phyloP scores from a whole-genome alignment of 108 stramenopile genomes.

The Skeletonema marinoi region DNA sequence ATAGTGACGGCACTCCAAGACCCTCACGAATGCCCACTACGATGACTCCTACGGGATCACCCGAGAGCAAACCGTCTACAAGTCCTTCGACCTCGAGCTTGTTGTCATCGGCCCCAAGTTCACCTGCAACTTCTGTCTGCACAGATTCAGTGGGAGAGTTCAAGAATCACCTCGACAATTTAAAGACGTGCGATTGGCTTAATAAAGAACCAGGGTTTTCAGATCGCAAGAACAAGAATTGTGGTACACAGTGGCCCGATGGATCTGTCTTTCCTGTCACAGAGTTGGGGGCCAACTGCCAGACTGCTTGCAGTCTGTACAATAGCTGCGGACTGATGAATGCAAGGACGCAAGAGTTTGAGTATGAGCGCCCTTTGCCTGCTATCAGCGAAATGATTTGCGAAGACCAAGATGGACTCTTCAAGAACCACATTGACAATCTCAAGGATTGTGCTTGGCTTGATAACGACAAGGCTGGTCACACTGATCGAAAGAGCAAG shows the following conservation, averaged over 20 bases:
- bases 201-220: constrained; percentile 15
- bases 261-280: constrained; percentile 7
- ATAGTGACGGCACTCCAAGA: not conserved
- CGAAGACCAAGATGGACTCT: constrained; percentile 5
- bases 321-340: constrained; percentile 5
- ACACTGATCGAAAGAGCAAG: constrained; percentile 37
- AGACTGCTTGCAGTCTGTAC: constrained; percentile 7
- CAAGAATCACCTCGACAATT: constrained; percentile 16
- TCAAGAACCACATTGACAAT: constrained; percentile 23
- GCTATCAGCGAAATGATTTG: not conserved
- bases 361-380: not conserved
- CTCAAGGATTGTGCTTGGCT: constrained; percentile 28
- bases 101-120: not conserved
- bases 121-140: not conserved
- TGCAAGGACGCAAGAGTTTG: not conserved
- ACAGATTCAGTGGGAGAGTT: constrained; percentile 3
- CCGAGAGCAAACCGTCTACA: not conserved
- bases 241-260: constrained; percentile 11
- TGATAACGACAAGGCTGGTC: constrained; percentile 24
- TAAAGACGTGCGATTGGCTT: constrained; percentile 18
- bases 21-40: not conserved
- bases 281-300: constrained; percentile 18
- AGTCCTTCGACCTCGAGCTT: not conserved
- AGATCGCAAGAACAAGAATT: constrained; percentile 33
- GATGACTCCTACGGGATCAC: not conserved